Evolutionary conservation across 192 early-diverging fungal species (phyloP).

Genomic region (Kickxella alabastrina): DNA sequence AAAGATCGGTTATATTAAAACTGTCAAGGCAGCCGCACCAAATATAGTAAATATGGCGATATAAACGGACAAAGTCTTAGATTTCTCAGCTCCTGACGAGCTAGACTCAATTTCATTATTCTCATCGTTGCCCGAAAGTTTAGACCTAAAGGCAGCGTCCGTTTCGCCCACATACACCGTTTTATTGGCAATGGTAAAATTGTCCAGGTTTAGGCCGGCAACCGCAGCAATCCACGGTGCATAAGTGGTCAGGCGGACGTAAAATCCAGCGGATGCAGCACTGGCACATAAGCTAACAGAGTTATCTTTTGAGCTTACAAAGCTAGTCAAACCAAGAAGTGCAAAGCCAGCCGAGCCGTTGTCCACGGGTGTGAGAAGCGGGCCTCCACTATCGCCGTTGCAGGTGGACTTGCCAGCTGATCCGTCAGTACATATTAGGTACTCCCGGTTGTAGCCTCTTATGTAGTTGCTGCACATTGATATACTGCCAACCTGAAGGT

Average conservation of each 20-base stretch:
- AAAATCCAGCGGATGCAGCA: conserved; percentile 28
- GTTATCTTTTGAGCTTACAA: conserved; percentile 18
- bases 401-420: conserved; percentile 43
- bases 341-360: conserved; percentile 9
- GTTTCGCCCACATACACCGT: conserved; percentile 1
- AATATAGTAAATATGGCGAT: too few species aligned
- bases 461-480: conserved; percentile 15
- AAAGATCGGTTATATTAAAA: too few species aligned
- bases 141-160: too few species aligned
- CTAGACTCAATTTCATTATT: too few species aligned
- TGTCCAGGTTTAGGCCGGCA: conserved; percentile 10
- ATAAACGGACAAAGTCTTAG: too few species aligned
- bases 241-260: conserved; percentile 39
- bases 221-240: conserved; percentile 29
- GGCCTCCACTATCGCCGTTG: conserved; percentile 45
- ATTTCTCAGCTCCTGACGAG: too few species aligned
- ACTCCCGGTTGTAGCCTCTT: conserved; percentile 2
- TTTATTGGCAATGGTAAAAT: conserved; percentile 15
- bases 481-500: conserved; percentile 13
- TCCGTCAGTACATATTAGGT: conserved; percentile 43
- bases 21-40: too few species aligned
- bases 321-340: conserved; percentile 36
- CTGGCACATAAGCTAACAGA: conserved; percentile 26
- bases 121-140: too few species aligned
- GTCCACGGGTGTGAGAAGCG: conserved; percentile 20